Evolutionary conservation across 2,329 filamentous ascomycete genomes (phyloP).

Genomic region (Fusarium staphyleae): DNA sequence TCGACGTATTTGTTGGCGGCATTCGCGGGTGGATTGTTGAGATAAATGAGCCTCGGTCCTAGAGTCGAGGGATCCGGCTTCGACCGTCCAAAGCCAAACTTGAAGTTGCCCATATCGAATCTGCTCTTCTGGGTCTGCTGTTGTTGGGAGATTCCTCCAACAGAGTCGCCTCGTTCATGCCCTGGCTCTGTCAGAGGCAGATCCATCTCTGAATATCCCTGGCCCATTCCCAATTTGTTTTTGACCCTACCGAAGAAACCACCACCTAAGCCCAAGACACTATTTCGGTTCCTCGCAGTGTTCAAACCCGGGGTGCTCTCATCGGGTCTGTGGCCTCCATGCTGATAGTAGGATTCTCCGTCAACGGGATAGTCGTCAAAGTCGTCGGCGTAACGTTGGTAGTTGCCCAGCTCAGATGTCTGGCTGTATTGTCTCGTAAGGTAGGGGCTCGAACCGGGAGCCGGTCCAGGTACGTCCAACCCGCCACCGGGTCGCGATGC

Average conservation of each 20-base stretch:
- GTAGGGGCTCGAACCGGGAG: conserved; percentile 51
- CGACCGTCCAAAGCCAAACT: conserved; percentile 85
- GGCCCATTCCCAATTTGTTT: conserved; percentile 86
- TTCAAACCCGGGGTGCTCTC: conserved; percentile 56
- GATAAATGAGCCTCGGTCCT: conserved; percentile 88
- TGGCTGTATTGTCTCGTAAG: conserved; percentile 68
- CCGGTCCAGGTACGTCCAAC: conserved; percentile 34
- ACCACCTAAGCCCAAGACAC: conserved; percentile 84
- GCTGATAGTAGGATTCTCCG: conserved; percentile 82
- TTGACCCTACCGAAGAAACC: conserved; percentile 88
- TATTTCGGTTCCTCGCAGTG: conserved; percentile 81
- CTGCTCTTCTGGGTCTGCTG: conserved; percentile 50
- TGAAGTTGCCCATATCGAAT: conserved; percentile 80
- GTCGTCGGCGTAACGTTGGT: conserved; percentile 89
- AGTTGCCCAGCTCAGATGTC: conserved; percentile 84
- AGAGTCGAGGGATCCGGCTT: conserved; percentile 90
- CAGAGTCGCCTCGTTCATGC: conserved; percentile 47
- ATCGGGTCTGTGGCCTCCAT: conserved; percentile 66
- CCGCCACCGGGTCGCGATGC: conserved; percentile 51
- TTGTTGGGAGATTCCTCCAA: conserved; percentile 54
- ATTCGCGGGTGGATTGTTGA: conserved; percentile 97
- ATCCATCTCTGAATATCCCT: conserved; percentile 97
- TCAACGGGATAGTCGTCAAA: conserved; percentile 83
- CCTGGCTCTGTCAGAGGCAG: conserved; percentile 84
- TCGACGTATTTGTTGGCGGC: conserved; percentile 87